Evolutionary conservation across 495 filamentous ascomycete genomes (phyloP), one percentile per base, ranked within the genome.

Genomic region (Cercophora newfieldiana): DNA sequence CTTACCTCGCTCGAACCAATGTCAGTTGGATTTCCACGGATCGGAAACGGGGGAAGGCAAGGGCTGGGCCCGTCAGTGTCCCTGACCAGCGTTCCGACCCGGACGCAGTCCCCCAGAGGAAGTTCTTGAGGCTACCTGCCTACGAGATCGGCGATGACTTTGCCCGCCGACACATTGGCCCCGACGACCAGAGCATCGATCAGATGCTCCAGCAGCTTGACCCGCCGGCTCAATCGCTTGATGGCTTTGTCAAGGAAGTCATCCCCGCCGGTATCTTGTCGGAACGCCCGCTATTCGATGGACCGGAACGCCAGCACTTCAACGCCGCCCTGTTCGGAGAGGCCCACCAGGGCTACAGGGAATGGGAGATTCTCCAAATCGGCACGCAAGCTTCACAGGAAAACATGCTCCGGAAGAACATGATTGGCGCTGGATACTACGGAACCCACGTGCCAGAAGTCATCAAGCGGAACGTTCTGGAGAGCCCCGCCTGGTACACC

Each of bases 401-500:
- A 48, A 79, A 89, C 65, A 91, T 91, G 70, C 83, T 16, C 12
- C 76, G 79, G 54, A 81, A 85, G 71, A 88, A 81, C 69, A 93
- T 94, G 67, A 92, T 97, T 69, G 95, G 95, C 3, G 88, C 84
- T 54, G 95, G 95, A 49, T 99, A 98, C 83, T 90, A 92, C 63
- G 90, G 88, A 16, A 94, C 95, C 47, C 85, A 88, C 69, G 89
- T 92, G 0, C 95, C 95, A 19, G 89, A 92, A 60, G 95, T 98
- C 31, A 97, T 99, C 74, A 91, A 96, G 79, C 85, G 95, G 71
- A 99, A 99, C 75, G 85, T 98, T 8, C 81, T 99, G 30, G 94
- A 99, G 83, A 92, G 88, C 71, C 95, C 95, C 1, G 96, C 89
- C 18, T 99, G 95, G 95, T 99, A 99, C 78, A 99, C 95, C 48